Base-by-base conservation (phyloP, 345 rosid genomes). In the Populus pruinosa region DNA sequence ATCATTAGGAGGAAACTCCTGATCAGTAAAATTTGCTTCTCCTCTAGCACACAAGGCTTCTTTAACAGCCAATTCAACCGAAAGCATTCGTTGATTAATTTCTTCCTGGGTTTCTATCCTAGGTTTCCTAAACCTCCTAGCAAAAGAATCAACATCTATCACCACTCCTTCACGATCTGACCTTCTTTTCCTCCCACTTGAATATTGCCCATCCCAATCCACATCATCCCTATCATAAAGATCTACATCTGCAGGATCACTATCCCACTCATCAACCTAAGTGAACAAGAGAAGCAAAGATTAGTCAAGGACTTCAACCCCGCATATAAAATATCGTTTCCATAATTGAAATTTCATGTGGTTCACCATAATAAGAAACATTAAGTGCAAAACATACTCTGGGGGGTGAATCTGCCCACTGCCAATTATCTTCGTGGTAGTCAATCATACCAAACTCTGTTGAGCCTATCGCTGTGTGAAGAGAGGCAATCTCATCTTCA, bases 121-220 rank as follows among this genome's bases (percentile, higher is more conserved):
- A 18, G 99, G 97, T 85, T 92, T 92, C 88, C 99, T 88, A 83
- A 86, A 89, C 86, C 90, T 94, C 87, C 98, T 86, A 29, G 97
- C 81, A 84, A 96, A 96, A 44, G 99, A 96, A 88, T 96, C 98
- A 25, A 89, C 86, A 76, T 90, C 92, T 5, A 92, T 78, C 50
- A 86, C 85, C 63, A 87, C 83, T 59, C 80, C 86, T 81, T 96
- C 99, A 59, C 98, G 97, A 70, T 90, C 96, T 50, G 90, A 84
- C 82, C 97, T 87, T 85, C 92, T 91, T 83, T 87, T 96, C 87
- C 99, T 90, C 72, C 98, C 99, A 76, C 98, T 93, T 25, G 99
- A 96, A 82, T 90, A 92, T 76, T 96, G 99, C 76, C 99, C 99
- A 78, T 96, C 99, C 98, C 98, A 94, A 72, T 96, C 98, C 33